Evolutionary conservation across 345 rosid genomes (phyloP).

Genomic region (Arabis alpina): DNA sequence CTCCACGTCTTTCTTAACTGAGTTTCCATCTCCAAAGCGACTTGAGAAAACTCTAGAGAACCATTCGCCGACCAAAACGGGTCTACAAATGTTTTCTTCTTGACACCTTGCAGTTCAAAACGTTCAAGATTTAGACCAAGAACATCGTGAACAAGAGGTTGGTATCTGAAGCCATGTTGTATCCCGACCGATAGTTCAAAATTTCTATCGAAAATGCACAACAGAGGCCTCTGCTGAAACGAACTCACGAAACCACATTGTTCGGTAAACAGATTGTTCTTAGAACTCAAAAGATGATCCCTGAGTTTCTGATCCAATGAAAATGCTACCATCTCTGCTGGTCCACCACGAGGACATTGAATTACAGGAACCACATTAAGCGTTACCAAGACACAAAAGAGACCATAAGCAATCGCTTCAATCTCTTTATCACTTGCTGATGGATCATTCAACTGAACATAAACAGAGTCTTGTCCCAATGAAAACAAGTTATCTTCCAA

Average conservation of each 20-base stretch:
- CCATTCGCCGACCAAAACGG: conserved; percentile 79
- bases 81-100: conserved; percentile 69
- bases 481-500: conserved; percentile 81
- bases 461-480: conserved; percentile 62
- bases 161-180: conserved; percentile 83
- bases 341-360: conserved; percentile 76
- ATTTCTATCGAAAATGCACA: too few relatives aligned
- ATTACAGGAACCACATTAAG: conserved; percentile 73
- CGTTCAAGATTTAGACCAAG: conserved; percentile 67
- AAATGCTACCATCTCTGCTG: conserved; percentile 85
- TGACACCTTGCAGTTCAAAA: too few relatives aligned
- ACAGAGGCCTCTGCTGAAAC: too few relatives aligned
- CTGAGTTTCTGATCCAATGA: conserved; percentile 80
- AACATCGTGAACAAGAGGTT: conserved; percentile 82
- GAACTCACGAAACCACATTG: too few relatives aligned
- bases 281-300: conserved; percentile 86
- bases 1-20: conserved; percentile 83
- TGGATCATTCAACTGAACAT: conserved; percentile 79
- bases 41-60: conserved; percentile 80
- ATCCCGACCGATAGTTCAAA: conserved; percentile 72
- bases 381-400: conserved; percentile 74
- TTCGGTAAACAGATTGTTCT: too few relatives aligned
- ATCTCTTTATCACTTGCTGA: conserved; percentile 82
- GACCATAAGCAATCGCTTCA: conserved; percentile 69
- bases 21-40: conserved; percentile 75